A percentile compares a stretch with the other conserved stretches of the same genome.
phyloP scores from a whole-genome alignment of 768 basidiomycete species.

The Scleroderma bovista region DNA sequence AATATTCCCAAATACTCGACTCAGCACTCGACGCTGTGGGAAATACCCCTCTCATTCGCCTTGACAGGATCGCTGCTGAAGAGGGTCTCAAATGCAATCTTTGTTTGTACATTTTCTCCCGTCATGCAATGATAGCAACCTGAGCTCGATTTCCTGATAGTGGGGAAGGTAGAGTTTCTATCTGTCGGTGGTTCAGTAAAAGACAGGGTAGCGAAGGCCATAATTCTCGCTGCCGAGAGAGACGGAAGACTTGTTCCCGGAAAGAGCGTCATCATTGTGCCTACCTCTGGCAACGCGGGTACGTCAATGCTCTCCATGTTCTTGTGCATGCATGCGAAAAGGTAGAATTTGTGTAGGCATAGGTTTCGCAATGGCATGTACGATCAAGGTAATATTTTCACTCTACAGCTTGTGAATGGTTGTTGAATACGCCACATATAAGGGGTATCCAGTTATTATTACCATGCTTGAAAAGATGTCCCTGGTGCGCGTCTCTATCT shows the following conservation, averaged over 20 bases:
- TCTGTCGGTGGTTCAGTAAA: slow-evolving; percentile 93
- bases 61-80: slow-evolving; percentile 69
- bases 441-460: slow-evolving; percentile 90
- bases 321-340: neutral
- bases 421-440: slow-evolving; percentile 73
- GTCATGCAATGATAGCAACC: neutral
- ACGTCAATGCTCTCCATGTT: slow-evolving; percentile 17
- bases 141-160: slow-evolving; percentile 31
- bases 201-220: slow-evolving; percentile 93
- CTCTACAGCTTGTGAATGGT: slow-evolving; percentile 17
- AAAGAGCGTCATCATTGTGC: slow-evolving; percentile 89
- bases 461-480: slow-evolving; percentile 96
- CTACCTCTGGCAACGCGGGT: slow-evolving; percentile 96
- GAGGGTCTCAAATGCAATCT: slow-evolving; percentile 87
- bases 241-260: slow-evolving; percentile 83
- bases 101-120: slow-evolving; percentile 45
- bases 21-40: slow-evolving; percentile 84
- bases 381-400: slow-evolving; percentile 69
- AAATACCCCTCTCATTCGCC: slow-evolving; percentile 83
- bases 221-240: slow-evolving; percentile 90
- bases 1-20: slow-evolving; percentile 51
- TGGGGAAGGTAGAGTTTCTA: slow-evolving; percentile 87
- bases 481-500: slow-evolving; percentile 35
- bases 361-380: slow-evolving; percentile 88
- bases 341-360: slow-evolving; percentile 51